phyloP scores from a whole-genome alignment of 1,139 yeast species.

The Scheffersomyces cryptocercus region DNA sequence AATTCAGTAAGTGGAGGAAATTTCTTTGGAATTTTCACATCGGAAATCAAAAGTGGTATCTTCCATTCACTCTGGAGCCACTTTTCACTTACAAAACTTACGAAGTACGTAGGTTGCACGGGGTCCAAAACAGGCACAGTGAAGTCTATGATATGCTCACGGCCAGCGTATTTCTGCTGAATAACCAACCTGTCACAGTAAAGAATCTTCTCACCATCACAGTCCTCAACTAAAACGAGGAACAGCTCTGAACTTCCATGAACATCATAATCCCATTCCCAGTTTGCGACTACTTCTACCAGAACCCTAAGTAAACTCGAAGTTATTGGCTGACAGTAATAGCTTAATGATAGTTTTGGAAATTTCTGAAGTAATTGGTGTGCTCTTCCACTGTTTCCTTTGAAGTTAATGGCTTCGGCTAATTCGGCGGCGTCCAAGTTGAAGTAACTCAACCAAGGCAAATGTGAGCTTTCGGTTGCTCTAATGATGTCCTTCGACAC shows the following conservation, averaged over 20 bases:
- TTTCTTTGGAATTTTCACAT: slow-evolving; percentile 63
- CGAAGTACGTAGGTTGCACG: slow-evolving; percentile 74
- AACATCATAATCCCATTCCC: slow-evolving; percentile 69
- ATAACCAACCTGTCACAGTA: slow-evolving; percentile 58
- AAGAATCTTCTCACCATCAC: slow-evolving; percentile 77
- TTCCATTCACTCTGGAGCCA: slow-evolving; percentile 81
- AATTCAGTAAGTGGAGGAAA: slow-evolving; percentile 64
- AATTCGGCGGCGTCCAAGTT: slow-evolving; percentile 71
- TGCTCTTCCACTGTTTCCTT: slow-evolving; percentile 62
- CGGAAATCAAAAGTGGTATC: slow-evolving; percentile 59
- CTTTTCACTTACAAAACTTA: slow-evolving; percentile 71
- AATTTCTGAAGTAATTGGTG: slow-evolving; percentile 66
- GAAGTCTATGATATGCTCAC: slow-evolving; percentile 63
- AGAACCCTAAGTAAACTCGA: slow-evolving; percentile 65
- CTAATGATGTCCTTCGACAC: slow-evolving; percentile 71
- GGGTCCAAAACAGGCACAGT: slow-evolving; percentile 62
- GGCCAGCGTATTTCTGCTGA: slow-evolving; percentile 45
- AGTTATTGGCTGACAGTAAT: slow-evolving; percentile 76
- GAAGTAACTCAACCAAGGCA: slow-evolving; percentile 83
- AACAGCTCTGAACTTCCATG: slow-evolving; percentile 73
- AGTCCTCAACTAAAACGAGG: slow-evolving; percentile 73
- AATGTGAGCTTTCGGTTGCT: slow-evolving; percentile 75
- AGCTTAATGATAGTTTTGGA: slow-evolving; percentile 62
- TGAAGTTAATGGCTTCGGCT: slow-evolving; percentile 79
- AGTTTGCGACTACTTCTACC: slow-evolving; percentile 66